A percentile compares a stretch with the other conserved stretches of the same genome.
phyloP scores from a whole-genome alignment of 768 basidiomycete species.

The Trametes cubensis region DNA sequence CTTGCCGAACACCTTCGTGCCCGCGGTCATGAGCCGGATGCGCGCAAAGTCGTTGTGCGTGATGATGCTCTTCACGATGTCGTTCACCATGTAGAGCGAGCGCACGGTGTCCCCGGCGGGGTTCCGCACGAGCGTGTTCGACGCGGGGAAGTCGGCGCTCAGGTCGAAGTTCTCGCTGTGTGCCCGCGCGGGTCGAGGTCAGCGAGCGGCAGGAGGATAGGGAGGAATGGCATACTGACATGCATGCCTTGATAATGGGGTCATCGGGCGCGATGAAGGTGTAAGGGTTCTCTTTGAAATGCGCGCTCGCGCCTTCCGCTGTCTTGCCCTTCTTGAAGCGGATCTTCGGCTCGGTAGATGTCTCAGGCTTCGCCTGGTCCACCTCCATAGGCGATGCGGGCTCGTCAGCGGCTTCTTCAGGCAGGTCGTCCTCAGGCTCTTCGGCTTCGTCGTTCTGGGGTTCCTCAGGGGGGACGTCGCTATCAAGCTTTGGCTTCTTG shows the following conservation, averaged over 20 bases:
- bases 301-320: constrained; percentile 32
- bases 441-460: constrained; percentile 6
- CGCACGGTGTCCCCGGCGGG: constrained; percentile 70
- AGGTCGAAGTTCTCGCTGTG: constrained; percentile 74
- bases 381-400: constrained; percentile 19
- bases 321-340: constrained; percentile 29
- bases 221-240: constrained; percentile 50
- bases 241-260: constrained; percentile 67
- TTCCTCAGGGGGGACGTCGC: constrained; percentile 30
- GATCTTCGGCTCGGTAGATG: constrained; percentile 19
- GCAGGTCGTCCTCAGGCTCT: constrained; percentile 22
- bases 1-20: constrained; percentile 89
- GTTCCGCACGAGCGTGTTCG: constrained; percentile 86
- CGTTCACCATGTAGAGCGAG: constrained; percentile 87
- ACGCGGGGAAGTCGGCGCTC: constrained; percentile 66
- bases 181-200: neutral
- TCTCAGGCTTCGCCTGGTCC: constrained; percentile 4
- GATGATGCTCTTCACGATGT: constrained; percentile 80
- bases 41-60: constrained; percentile 80
- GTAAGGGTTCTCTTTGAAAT: constrained; percentile 85
- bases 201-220: neutral
- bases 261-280: constrained; percentile 76
- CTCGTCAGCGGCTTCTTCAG: constrained; percentile 16
- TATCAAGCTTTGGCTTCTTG: constrained; percentile 53
- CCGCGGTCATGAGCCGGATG: constrained; percentile 87